Conservation (phyloP, 495 filamentous ascomycete species). For the Elaphomyces granulatus region DNA sequence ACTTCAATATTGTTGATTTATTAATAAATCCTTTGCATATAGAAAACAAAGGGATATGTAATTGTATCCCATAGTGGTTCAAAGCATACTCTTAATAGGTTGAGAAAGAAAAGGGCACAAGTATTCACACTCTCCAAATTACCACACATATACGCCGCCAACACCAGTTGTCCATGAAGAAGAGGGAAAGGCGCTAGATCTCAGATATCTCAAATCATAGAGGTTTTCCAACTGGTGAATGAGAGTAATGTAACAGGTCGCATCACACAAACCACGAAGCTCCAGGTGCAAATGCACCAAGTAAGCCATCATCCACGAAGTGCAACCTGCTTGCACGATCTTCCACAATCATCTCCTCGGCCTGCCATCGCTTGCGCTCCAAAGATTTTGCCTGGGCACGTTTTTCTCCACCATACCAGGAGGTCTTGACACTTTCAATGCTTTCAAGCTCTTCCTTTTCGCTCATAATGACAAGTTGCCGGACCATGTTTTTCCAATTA, state of each 20-base stretch:
- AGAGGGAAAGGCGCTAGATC: too few species aligned
- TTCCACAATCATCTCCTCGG: constrained; percentile 26
- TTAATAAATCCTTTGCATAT: too few species aligned
- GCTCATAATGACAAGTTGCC: constrained; percentile 36
- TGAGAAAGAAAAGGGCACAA: too few species aligned
- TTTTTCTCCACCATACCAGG: constrained; percentile 37
- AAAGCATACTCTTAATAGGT: too few species aligned
- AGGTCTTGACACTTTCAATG: constrained; percentile 22
- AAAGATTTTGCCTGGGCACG: constrained; percentile 14
- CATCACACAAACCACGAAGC: constrained; percentile 16
- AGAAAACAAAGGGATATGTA: too few species aligned
- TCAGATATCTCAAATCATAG: too few species aligned
- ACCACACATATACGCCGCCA: too few species aligned
- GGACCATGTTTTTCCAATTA: constrained; percentile 65
- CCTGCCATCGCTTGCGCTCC: constrained; percentile 25
- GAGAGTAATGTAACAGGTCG: neutral
- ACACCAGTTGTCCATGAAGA: too few species aligned
- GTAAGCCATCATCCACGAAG: constrained; percentile 20
- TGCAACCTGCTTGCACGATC: constrained; percentile 26
- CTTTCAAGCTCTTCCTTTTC: constrained; percentile 28
- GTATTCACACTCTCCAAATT: too few species aligned
- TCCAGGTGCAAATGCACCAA: constrained; percentile 31
- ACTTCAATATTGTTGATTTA: too few species aligned
- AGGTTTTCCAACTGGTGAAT: too few species aligned
- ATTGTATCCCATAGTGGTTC: too few species aligned